Evolutionary conservation across 495 filamentous ascomycete species (phyloP).

Genomic region (Darksidea phi): DNA sequence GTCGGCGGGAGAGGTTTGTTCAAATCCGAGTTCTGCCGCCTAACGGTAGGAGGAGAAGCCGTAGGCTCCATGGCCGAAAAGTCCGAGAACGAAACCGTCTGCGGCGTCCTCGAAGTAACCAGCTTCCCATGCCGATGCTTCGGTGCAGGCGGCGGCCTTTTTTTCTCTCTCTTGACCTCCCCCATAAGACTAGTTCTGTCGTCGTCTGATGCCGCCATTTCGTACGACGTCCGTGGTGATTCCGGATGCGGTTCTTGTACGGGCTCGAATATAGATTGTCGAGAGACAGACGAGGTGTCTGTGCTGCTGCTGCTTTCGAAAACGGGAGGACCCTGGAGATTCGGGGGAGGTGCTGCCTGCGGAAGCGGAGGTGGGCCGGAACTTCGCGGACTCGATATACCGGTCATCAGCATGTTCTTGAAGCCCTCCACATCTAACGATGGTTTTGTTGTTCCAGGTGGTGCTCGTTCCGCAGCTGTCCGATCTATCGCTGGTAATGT

Average conservation of each 20-base stretch:
- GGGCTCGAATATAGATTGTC: slow-evolving; percentile 43
- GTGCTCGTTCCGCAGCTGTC: slow-evolving; percentile 17
- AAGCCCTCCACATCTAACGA: slow-evolving; percentile 43
- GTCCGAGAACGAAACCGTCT: slow-evolving; percentile 43
- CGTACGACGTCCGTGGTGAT: slow-evolving; percentile 41
- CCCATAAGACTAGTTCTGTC: slow-evolving; percentile 36
- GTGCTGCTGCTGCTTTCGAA: slow-evolving; percentile 44
- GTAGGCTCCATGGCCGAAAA: slow-evolving; percentile 37
- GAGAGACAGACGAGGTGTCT: slow-evolving; percentile 43
- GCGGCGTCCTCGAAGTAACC: slow-evolving; percentile 33
- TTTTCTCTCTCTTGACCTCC: slow-evolving; percentile 29
- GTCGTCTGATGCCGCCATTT: slow-evolving; percentile 36
- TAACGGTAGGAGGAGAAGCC: slow-evolving; percentile 4
- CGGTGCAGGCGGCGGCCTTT: slow-evolving; percentile 39
- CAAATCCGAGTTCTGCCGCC: slow-evolving; percentile 37
- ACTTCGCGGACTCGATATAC: slow-evolving; percentile 33
- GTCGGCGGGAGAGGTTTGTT: slow-evolving; percentile 45
- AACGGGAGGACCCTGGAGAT: slow-evolving; percentile 6
- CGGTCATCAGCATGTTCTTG: slow-evolving; percentile 43
- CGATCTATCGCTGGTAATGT: slow-evolving; percentile 19
- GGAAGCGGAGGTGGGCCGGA: slow-evolving; percentile 11
- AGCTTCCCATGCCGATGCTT: slow-evolving; percentile 40
- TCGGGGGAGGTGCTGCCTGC: slow-evolving; percentile 10
- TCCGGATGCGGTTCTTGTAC: slow-evolving; percentile 38
- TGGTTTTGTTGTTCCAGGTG: slow-evolving; percentile 17